Conservation (phyloP, 1,139 yeast genomes). For the Candida gigantensis region DNA sequence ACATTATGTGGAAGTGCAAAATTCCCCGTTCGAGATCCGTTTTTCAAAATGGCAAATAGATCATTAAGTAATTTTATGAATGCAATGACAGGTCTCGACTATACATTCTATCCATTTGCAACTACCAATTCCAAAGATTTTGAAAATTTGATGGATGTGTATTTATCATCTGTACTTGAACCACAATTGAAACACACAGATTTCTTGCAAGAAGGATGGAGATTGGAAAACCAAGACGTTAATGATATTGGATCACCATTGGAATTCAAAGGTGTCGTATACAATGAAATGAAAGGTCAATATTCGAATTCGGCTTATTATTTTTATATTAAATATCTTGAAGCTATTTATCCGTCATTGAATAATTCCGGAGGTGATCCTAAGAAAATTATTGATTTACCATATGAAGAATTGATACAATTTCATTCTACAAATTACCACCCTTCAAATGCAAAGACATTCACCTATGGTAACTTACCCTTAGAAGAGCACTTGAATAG, state of each 20-base stretch:
- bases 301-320: slow-evolving; percentile 85
- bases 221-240: slow-evolving; percentile 73
- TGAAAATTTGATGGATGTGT: slow-evolving; percentile 81
- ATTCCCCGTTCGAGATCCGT: slow-evolving; percentile 95
- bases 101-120: slow-evolving; percentile 93
- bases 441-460: slow-evolving; percentile 86
- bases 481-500: slow-evolving; percentile 61
- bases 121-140: slow-evolving; percentile 86
- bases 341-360: slow-evolving; percentile 80
- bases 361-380: slow-evolving; percentile 98
- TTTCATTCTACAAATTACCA: slow-evolving; percentile 80
- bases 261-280: slow-evolving; percentile 90
- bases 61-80: slow-evolving; percentile 91
- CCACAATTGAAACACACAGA: slow-evolving; percentile 81
- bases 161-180: slow-evolving; percentile 81
- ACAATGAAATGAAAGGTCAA: slow-evolving; percentile 98
- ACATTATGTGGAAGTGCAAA: slow-evolving; percentile 90
- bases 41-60: slow-evolving; percentile 93
- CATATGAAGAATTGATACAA: slow-evolving; percentile 71
- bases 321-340: slow-evolving; percentile 81
- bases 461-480: slow-evolving; percentile 82
- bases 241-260: slow-evolving; percentile 61
- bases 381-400: slow-evolving; percentile 65
- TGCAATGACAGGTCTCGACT: slow-evolving; percentile 98
- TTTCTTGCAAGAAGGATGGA: slow-evolving; percentile 97